phyloP scores from a whole-genome alignment of 164 flowering plant species.

The Vitis labrusca region DNA sequence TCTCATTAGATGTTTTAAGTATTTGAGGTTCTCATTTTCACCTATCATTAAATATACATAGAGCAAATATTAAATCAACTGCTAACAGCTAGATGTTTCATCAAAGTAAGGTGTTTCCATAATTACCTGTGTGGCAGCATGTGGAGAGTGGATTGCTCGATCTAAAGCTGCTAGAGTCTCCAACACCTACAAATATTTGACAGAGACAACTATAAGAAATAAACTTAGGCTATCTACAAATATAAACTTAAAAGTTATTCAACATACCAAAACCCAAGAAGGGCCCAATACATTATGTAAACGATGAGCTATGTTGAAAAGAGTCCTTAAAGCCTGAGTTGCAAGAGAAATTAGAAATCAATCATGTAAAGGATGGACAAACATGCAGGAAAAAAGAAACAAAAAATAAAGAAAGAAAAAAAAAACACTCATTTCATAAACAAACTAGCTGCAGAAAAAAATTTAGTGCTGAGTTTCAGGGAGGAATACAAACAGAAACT shows the following conservation, averaged over 20 bases:
- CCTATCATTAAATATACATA: too few species aligned
- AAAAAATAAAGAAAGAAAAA: too few species aligned
- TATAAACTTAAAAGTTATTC: neutral
- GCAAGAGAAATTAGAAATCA: slow-evolving; percentile 14
- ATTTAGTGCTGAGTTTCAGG: too few species aligned
- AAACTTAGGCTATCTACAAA: neutral
- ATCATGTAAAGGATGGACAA: neutral
- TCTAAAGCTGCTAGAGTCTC: slow-evolving; percentile 95
- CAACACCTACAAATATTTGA: slow-evolving; percentile 59
- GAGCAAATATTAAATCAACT: neutral
- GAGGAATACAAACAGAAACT: neutral
- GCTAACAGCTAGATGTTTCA: neutral
- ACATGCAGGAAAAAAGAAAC: too few species aligned
- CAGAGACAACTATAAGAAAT: slow-evolving; percentile 5
- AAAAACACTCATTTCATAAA: neutral
- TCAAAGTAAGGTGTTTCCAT: slow-evolving; percentile 3
- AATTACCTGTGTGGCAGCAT: slow-evolving; percentile 91
- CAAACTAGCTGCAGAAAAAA: neutral
- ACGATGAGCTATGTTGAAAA: slow-evolving; percentile 93
- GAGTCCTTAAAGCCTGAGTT: slow-evolving; percentile 89
- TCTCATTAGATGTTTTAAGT: too few species aligned
- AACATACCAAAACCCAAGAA: slow-evolving; percentile 94
- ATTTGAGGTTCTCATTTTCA: too few species aligned
- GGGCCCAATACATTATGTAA: slow-evolving; percentile 90
- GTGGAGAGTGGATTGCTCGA: slow-evolving; percentile 94